Percentiles rank a stretch among this genome's conserved stretches.
phyloP scores from a whole-genome alignment of 129 eudicot species.

The Kitagawia praeruptora region DNA sequence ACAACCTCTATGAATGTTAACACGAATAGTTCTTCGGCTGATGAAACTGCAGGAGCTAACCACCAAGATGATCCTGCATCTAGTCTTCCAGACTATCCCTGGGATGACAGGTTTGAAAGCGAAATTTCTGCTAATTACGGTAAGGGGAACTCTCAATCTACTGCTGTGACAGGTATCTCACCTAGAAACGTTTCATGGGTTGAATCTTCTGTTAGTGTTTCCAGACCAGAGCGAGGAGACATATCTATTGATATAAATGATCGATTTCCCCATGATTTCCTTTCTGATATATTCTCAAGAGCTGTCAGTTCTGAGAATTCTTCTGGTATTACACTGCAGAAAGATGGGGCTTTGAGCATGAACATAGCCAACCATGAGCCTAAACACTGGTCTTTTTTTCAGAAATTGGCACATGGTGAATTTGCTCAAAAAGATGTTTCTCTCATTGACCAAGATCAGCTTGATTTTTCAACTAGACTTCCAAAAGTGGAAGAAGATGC shows the following conservation, averaged over 20 bases:
- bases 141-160: constrained; percentile 27
- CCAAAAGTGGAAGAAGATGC: constrained; percentile 49
- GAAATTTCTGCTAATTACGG: constrained; percentile 22
- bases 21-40: constrained; percentile 16
- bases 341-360: constrained; percentile 78
- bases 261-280: constrained; percentile 78
- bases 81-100: constrained; percentile 26
- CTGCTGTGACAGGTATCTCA: constrained; percentile 19
- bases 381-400: constrained; percentile 87
- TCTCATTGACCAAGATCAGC: constrained; percentile 77
- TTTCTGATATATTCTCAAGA: constrained; percentile 75
- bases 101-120: constrained; percentile 22
- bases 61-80: constrained; percentile 34
- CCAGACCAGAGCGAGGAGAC: constrained; percentile 53
- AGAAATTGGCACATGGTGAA: constrained; percentile 77
- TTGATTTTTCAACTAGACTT: constrained; percentile 42
- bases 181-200: constrained; percentile 11
- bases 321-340: constrained; percentile 45
- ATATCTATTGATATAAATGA: constrained; percentile 85
- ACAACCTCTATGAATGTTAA: constrained; percentile 13
- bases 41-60: constrained; percentile 23
- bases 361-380: constrained; percentile 87
- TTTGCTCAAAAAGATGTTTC: constrained; percentile 63
- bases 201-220: constrained; percentile 21
- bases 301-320: constrained; percentile 68